Percentiles rank a stretch among this genome's conserved stretches.
Evolutionary conservation across 2,329 filamentous ascomycete species (phyloP).

Genomic region (Tricladium varicosporioides): DNA sequence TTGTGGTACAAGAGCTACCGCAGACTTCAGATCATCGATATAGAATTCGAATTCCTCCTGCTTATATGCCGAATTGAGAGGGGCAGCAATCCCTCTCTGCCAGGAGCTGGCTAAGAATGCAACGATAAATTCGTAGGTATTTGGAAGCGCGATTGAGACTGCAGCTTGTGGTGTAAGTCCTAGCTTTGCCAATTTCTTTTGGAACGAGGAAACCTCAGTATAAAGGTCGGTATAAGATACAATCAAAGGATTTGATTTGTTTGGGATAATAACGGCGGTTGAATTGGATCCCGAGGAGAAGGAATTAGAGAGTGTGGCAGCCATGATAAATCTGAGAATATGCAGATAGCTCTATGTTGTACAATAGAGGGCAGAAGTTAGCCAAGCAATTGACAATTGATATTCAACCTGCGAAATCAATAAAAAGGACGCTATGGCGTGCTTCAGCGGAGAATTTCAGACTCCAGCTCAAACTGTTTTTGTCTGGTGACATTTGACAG

Average conservation of each 20-base stretch:
- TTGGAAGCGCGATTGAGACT: constrained; percentile 79
- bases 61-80: constrained; percentile 86
- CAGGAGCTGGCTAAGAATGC: constrained; percentile 83
- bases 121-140: constrained; percentile 86
- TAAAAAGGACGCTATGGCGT: neutral
- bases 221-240: constrained; percentile 68
- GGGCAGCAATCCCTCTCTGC: constrained; percentile 80
- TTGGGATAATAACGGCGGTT: constrained; percentile 72
- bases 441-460: neutral
- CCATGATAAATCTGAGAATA: constrained; percentile 20
- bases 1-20: constrained; percentile 71
- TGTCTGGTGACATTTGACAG: constrained; percentile 8
- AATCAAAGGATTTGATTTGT: constrained; percentile 58
- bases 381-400: neutral
- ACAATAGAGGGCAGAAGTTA: no score
- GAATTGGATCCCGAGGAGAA: constrained; percentile 50
- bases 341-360: no score
- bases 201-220: constrained; percentile 67
- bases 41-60: constrained; percentile 91
- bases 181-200: constrained; percentile 72
- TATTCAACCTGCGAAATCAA: neutral
- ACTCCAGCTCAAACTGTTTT: neutral
- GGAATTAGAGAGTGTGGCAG: constrained; percentile 53
- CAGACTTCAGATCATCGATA: constrained; percentile 81
- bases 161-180: constrained; percentile 68